These are phyloP conservation scores for Areca catechu DNA, from an alignment of 176 grass and related monocot genomes.

Conservation along the genomic window DNA sequence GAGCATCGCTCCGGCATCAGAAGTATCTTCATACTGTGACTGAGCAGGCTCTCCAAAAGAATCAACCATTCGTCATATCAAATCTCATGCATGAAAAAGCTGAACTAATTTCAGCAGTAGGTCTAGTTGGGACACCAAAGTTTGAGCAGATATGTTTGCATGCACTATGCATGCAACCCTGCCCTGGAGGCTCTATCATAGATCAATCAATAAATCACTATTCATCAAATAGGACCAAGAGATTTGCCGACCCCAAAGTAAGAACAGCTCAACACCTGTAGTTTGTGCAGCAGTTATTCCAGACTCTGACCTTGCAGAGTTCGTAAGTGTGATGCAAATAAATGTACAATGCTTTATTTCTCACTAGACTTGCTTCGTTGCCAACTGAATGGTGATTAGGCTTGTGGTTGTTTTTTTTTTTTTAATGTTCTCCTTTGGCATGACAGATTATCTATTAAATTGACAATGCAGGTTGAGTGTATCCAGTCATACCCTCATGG, in stretches of 20 bases:
- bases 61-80: slow-evolving; percentile 21
- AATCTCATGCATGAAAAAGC: slow-evolving; percentile 18
- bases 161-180: slow-evolving; percentile 24
- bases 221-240: slow-evolving; percentile 1
- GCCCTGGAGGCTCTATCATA: slow-evolving; percentile 6
- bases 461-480: slow-evolving; percentile 2
- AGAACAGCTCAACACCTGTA: slow-evolving; percentile 4
- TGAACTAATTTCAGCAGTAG: slow-evolving; percentile 8
- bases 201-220: slow-evolving; percentile 1
- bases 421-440: no score
- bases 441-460: no score
- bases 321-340: slow-evolving; percentile 17
- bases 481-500: slow-evolving; percentile 10
- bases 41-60: slow-evolving; percentile 15
- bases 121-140: slow-evolving; percentile 10
- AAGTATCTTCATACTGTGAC: slow-evolving; percentile 21
- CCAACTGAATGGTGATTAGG: no score
- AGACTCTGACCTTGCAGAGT: slow-evolving; percentile 19
- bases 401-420: no score
- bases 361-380: no score
- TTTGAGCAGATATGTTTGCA: slow-evolving; percentile 23
- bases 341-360: not conserved
- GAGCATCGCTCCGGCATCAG: slow-evolving; percentile 6
- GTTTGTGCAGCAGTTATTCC: slow-evolving; percentile 11
- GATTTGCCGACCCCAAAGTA: not conserved